phyloP scores from a whole-genome alignment of 257 asterid genomes.

The Jasminum sambac region DNA sequence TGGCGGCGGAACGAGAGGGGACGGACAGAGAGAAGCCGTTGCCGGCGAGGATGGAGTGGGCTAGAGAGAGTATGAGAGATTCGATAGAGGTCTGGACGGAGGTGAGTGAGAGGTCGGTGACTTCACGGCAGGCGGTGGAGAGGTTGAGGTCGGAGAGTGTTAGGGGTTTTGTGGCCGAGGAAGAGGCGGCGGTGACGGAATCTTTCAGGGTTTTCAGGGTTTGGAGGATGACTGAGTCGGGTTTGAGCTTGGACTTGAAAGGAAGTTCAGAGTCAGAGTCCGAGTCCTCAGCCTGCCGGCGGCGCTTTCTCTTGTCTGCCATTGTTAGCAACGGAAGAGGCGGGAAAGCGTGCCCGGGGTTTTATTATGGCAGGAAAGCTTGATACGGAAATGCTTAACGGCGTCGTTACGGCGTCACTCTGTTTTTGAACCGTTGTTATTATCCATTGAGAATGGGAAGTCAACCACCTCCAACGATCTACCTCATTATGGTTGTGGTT shows the following conservation, averaged over 20 bases:
- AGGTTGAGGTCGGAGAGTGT: conserved; percentile 70
- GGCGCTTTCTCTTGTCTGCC: conserved; percentile 83
- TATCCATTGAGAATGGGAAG: too few species aligned
- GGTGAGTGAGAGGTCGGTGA: conserved; percentile 64
- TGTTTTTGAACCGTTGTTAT: not conserved
- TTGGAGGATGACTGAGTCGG: conserved; percentile 62
- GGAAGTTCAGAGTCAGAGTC: conserved; percentile 50
- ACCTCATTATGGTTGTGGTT: too few species aligned
- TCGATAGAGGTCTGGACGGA: conserved; percentile 69
- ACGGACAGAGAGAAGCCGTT: conserved; percentile 69
- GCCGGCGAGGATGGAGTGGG: conserved; percentile 79
- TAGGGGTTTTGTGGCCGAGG: conserved; percentile 45
- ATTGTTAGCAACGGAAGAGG: conserved; percentile 28
- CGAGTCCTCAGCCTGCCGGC: conserved; percentile 45
- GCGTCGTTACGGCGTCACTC: not conserved
- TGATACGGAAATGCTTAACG: not conserved
- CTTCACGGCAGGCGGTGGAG: conserved; percentile 76
- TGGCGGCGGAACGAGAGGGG: conserved; percentile 83
- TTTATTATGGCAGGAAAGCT: not conserved
- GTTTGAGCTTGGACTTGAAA: conserved; percentile 64
- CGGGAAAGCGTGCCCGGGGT: conserved; percentile 44
- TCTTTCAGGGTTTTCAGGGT: conserved; percentile 47
- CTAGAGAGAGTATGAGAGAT: conserved; percentile 52
- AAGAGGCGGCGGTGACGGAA: conserved; percentile 32
- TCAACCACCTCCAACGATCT: too few species aligned